Base-by-base conservation (phyloP, 306 rosid genomes). In the Macrotyloma uniflorum region DNA sequence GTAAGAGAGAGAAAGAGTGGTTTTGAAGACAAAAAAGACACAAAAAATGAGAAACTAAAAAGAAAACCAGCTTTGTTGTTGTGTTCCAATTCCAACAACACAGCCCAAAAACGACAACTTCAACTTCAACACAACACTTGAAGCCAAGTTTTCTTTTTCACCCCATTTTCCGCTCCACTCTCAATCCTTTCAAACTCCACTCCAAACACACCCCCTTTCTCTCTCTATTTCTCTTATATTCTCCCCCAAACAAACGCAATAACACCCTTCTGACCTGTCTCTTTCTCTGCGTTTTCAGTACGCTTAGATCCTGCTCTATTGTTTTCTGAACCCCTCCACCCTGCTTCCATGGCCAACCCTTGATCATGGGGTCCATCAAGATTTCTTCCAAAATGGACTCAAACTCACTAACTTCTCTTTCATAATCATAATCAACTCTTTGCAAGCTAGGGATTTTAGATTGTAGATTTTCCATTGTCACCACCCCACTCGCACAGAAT, bases 301-400 rank as follows among this genome's bases (percentile, higher is more conserved):
- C 75, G 40, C 72, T 30, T 40, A 86, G 90, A 89, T 87, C 91
- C 85, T 45, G 54, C 72, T 70, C 45, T 64, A 58, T 71, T 53
- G 50, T 33, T 51, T 71, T 71, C 76, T 20, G 57, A 81, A 80
- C 78, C 79, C 54, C 36, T 40, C 72, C 32, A 15, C 2, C 2
- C 18, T 58, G 19, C 42, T 78, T 57, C 11, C 57, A 76, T 28
- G 67, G 46, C 76, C 66, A 63, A 77, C 30, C 23, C 74, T 51
- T 67, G 58, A 86, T 87, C 19, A 61, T 61, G 88, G 88, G 89
- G 87, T 79, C 85, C 88, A 85, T 79, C 45, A 36, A 38, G 74
- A 75, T 83, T 86, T 87, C 86, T 9, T 54, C 63, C 4, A 10
- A 12, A 22, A 59, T 59, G 67, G 42, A 28, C 22, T 26, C 33